Percentiles rank a stretch among this genome's conserved stretches.
Conservation (phyloP, 805 yeast species). For the Schwanniomyces sp. region DNA sequence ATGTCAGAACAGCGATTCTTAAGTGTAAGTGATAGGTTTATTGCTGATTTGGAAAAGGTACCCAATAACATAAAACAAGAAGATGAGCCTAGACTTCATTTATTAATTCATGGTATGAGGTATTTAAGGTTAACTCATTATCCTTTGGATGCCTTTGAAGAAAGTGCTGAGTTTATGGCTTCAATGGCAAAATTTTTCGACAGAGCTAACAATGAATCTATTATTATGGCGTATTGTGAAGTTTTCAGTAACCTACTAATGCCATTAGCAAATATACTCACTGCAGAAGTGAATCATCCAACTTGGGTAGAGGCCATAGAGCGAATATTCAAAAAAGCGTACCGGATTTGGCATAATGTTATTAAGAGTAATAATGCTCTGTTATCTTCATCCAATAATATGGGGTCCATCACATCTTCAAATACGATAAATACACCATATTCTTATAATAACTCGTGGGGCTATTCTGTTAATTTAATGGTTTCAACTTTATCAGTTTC, state of each 20-base stretch:
- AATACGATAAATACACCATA: not conserved
- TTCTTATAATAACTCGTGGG: slow-evolving; percentile 50
- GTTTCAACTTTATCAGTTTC: slow-evolving; percentile 79
- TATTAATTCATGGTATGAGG: slow-evolving; percentile 90
- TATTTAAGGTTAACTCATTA: slow-evolving; percentile 74
- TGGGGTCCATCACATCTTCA: not conserved
- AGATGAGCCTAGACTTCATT: slow-evolving; percentile 56
- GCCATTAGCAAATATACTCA: slow-evolving; percentile 80
- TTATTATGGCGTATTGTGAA: slow-evolving; percentile 80
- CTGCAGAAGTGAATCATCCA: slow-evolving; percentile 96
- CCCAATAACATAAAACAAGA: slow-evolving; percentile 43
- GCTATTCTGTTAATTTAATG: slow-evolving; percentile 61
- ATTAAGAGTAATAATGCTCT: slow-evolving; percentile 5
- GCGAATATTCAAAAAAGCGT: slow-evolving; percentile 53
- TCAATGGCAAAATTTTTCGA: slow-evolving; percentile 83
- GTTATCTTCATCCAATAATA: not conserved
- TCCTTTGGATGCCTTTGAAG: slow-evolving; percentile 89
- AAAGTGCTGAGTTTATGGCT: slow-evolving; percentile 85
- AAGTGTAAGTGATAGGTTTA: slow-evolving; percentile 89
- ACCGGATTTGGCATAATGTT: slow-evolving; percentile 45
- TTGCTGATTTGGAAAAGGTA: slow-evolving; percentile 85
- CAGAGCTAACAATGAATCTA: slow-evolving; percentile 60
- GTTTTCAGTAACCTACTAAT: slow-evolving; percentile 72
- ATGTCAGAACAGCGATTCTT: slow-evolving; percentile 85
- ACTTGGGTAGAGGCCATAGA: slow-evolving; percentile 85